Base-by-base conservation (phyloP, 2,329 filamentous ascomycete species). In the Apiospora aurea region DNA sequence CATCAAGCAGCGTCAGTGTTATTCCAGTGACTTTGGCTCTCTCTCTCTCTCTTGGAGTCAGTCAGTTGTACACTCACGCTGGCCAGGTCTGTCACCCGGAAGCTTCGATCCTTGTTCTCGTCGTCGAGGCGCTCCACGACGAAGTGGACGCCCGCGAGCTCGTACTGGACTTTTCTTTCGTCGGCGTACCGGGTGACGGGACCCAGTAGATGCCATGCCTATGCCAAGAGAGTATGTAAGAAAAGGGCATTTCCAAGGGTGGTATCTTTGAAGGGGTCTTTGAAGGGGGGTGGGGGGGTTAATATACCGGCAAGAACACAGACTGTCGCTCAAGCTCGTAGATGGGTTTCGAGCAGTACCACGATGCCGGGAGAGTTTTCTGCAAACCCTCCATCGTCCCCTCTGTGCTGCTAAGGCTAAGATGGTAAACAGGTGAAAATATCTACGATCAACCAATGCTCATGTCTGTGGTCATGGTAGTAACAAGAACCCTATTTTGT, bases 181-280 rank as follows among this genome's bases (percentile, higher is more conserved):
- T 71, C 38, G 5, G 66, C 66, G 53, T 69, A 71, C 29, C 67
- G 61, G 10, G 70, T 71, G 14, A 71, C 66, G n/a, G 70, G 70
- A 0, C 70, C 70, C 14, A 71, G 47, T 8, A 71, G 67, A 29
- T 69, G 69, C 70, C 70, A 71, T 13, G 70, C 68, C 70, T 71
- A 16, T 1, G n/a, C 10, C 2, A n/a, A 14, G 18, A 64, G 4
- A 21, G 14, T 2, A 2, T 41, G 57, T 64, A 14, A 64, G 34
- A 10, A 13, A 14, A 10, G 18, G 6, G 13, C 21, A 1, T 7
- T 16, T 21, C 14, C 34, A 6, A 38, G 7, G 4, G 34, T 2
- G 4, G 6, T 7, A 10, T 18, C 26, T 13, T 24, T 24, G 0
- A 3, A 4, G 11, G 21, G 47, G 2, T 26, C 14, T 61, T 41